These are phyloP conservation scores for Lasiosphaeriaceae sp. DNA, from an alignment of 495 filamentous ascomycete genomes.

Conservation along the genomic window DNA sequence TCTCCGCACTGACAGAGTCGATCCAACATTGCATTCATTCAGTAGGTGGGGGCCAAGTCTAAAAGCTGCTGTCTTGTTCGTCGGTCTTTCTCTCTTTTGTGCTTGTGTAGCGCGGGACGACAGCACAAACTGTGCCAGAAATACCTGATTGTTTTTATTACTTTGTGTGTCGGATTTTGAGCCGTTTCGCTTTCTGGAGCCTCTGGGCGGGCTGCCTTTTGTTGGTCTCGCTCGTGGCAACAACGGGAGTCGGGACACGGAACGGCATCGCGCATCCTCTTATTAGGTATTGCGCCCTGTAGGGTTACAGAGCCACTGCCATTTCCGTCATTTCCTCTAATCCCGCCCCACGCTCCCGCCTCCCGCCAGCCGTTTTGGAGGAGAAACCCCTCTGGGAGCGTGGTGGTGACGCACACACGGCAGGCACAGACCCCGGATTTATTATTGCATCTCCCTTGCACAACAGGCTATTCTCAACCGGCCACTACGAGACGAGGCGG, in stretches of 20 bases:
- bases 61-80: not conserved
- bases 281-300: conserved; percentile 1
- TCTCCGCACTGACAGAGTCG: not conserved
- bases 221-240: not conserved
- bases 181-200: too few relatives aligned
- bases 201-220: too few relatives aligned
- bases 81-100: not conserved
- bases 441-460: conserved; percentile 5
- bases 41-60: not conserved
- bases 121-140: too few relatives aligned
- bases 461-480: conserved; percentile 11
- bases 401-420: conserved; percentile 6
- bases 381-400: not conserved
- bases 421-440: conserved; percentile 10
- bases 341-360: conserved; percentile 7
- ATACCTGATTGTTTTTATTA: not conserved
- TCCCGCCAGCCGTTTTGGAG: not conserved
- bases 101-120: too few relatives aligned
- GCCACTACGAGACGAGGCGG: not conserved
- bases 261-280: conserved; percentile 15
- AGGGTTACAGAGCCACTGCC: conserved; percentile 9
- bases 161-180: not conserved
- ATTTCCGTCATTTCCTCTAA: conserved; percentile 1
- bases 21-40: not conserved
- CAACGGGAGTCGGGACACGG: conserved; percentile 3